Base-by-base conservation (phyloP, 805 yeast genomes). In the Candida arabinofermentans region DNA sequence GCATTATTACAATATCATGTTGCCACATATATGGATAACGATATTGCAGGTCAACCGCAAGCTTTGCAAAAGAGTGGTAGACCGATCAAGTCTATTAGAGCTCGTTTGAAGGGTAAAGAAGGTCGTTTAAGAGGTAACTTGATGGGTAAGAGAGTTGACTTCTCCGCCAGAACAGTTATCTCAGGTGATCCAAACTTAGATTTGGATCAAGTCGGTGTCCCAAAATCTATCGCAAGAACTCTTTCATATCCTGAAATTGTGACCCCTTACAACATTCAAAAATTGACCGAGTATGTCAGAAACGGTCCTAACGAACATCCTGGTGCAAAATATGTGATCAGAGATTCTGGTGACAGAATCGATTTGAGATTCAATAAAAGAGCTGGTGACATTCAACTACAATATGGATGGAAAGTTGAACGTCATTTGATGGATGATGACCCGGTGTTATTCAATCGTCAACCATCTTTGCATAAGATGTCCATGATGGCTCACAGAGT, bases 401-500 rank as follows among this genome's bases (percentile, higher is more conserved):
- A 95, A 65, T 93, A 93, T 58, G 99, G 99, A 39, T 95, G 99
- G 99, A 89, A 87, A 64, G 99, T 93, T 46, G 99, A 93, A 65
- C 88, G 99, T 65, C 99, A 93, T 65, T 75, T 93, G 55, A 88
- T 89, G 86, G 99, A 93, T 65, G 79, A 89, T 57, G 99, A 93
- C 63, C 98, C 99, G 3, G 99, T 93, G 26, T 75, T 93, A 57
- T 93, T 93, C 75, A 93, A 93, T 65, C 96, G 99, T 75, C 99
- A 93, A 72, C 99, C 99, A 37, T 93, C 99, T 35, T 75, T 93
- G 65, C 99, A 93, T 71, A 93, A 95, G 66, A 93, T 93, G 98
- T 91, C 98, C 41, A 93, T 93, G 99, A 93, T 93, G 98, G 95
- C 96, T 14, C 99, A 93, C 64, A 79, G 96, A 68, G 99, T 93